These are phyloP conservation scores for Prunus mira DNA, from an alignment of 306 rosid species.

Conservation along the genomic window DNA sequence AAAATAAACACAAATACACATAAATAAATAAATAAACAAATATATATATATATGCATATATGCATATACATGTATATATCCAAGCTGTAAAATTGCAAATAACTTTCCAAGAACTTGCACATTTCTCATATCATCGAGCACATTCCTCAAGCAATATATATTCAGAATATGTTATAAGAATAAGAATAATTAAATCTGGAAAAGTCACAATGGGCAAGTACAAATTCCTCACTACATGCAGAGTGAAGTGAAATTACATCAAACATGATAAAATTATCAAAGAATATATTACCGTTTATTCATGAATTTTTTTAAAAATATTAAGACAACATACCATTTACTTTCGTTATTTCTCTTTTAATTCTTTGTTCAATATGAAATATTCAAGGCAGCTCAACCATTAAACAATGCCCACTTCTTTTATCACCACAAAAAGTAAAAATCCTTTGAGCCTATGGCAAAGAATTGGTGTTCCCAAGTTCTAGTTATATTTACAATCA, in stretches of 20 bases:
- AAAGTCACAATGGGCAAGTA: not conserved
- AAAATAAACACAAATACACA: not conserved
- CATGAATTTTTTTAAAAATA: not conserved
- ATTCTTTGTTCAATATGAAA: not conserved
- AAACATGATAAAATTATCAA: not conserved
- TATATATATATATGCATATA: not conserved
- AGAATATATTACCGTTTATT: not conserved
- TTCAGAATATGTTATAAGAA: not conserved
- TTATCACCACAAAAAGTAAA: not conserved
- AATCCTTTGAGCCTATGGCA: not conserved
- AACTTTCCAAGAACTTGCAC: not conserved
- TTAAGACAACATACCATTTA: not conserved
- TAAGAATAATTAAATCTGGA: constrained; percentile 3
- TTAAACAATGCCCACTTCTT: not conserved
- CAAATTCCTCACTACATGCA: not conserved
- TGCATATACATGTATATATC: not conserved
- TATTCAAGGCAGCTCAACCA: not conserved
- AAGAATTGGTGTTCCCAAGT: not conserved
- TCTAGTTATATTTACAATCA: not conserved
- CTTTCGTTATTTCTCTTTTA: not conserved
- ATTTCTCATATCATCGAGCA: not conserved
- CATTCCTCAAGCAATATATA: not conserved
- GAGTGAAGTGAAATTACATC: not conserved
- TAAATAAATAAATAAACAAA: not conserved
- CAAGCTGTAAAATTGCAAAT: not conserved